Evolutionary conservation across 1,139 yeast genomes (phyloP).

Genomic region (Pichia sp.): DNA sequence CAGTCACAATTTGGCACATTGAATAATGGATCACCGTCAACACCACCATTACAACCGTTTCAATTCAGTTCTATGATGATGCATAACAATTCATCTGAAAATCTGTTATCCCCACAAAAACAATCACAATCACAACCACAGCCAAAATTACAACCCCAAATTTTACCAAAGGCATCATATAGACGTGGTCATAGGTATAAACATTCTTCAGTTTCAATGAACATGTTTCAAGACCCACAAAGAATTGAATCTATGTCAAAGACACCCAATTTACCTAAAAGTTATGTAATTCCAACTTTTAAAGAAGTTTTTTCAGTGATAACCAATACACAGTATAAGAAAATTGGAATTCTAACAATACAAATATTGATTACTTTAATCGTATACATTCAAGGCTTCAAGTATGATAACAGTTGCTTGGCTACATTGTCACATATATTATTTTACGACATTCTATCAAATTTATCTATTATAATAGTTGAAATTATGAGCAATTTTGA

Average conservation of each 20-base stretch:
- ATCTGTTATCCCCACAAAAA: constrained; percentile 7
- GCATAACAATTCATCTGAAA: constrained; percentile 23
- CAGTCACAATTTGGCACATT: constrained; percentile 19
- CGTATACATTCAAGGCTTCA: constrained; percentile 57
- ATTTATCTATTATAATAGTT: constrained; percentile 61
- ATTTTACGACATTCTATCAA: constrained; percentile 81
- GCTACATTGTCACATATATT: constrained; percentile 81
- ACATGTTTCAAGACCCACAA: constrained; percentile 71
- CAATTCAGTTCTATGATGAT: constrained; percentile 43
- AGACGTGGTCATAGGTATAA: constrained; percentile 93
- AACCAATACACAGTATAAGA: constrained; percentile 45
- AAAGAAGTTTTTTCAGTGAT: constrained; percentile 56
- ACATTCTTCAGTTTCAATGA: constrained; percentile 96
- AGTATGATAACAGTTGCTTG: constrained; percentile 52
- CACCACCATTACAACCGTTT: constrained; percentile 35
- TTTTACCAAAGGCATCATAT: constrained; percentile 51
- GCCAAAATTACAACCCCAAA: constrained; percentile 18
- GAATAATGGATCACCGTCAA: background rate
- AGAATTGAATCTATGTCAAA: constrained; percentile 55
- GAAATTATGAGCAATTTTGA: constrained; percentile 83
- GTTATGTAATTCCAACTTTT: constrained; percentile 71
- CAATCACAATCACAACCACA: background rate
- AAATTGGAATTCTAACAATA: constrained; percentile 57
- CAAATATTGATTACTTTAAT: constrained; percentile 53
- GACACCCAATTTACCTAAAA: constrained; percentile 66